phyloP scores from a whole-genome alignment of 129 eudicot species.

The Helianthus tuberosus region DNA sequence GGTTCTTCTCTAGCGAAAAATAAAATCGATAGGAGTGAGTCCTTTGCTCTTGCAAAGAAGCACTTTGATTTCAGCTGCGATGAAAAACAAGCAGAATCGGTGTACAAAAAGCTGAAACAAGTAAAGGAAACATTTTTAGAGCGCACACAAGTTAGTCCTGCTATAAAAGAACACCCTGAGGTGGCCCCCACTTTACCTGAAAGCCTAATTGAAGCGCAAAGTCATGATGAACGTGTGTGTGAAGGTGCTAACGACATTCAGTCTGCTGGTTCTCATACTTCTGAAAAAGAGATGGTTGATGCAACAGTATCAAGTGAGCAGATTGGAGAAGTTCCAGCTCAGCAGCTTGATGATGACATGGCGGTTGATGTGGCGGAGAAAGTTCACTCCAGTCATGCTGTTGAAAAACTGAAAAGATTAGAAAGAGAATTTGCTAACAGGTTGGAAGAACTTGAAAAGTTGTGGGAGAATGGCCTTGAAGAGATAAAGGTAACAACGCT shows the following conservation, averaged over 20 bases:
- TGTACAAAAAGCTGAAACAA: conserved; percentile 44
- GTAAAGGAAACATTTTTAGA: conserved; percentile 47
- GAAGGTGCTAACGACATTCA: conserved; percentile 18
- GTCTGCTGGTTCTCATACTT: conserved; percentile 21
- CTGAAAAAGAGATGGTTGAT: conserved; percentile 33
- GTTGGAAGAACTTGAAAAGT: conserved; percentile 18
- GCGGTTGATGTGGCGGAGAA: conserved; percentile 20
- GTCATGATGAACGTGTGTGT: conserved; percentile 22
- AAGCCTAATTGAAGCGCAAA: conserved; percentile 20
- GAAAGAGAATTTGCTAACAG: conserved; percentile 1
- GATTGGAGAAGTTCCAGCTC: conserved; percentile 21
- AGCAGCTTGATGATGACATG: conserved; percentile 29
- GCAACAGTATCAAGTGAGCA: conserved; percentile 6
- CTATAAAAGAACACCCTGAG: conserved; percentile 23
- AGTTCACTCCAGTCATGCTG: conserved; percentile 23
- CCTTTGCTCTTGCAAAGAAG: conserved; percentile 60
- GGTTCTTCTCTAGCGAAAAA: conserved; percentile 53
- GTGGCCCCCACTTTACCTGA: conserved; percentile 19
- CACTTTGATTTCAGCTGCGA: conserved; percentile 55
- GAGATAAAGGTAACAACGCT: conserved; percentile 18
- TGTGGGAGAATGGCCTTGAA: conserved; percentile 23
- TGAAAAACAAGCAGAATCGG: conserved; percentile 47
- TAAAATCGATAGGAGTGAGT: conserved; percentile 56
- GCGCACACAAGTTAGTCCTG: conserved; percentile 15
- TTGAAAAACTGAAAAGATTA: conserved; percentile 11